These are phyloP conservation scores for Ogataea parapolymorpha DNA, from an alignment of 805 yeast genomes.

Conservation along the genomic window DNA sequence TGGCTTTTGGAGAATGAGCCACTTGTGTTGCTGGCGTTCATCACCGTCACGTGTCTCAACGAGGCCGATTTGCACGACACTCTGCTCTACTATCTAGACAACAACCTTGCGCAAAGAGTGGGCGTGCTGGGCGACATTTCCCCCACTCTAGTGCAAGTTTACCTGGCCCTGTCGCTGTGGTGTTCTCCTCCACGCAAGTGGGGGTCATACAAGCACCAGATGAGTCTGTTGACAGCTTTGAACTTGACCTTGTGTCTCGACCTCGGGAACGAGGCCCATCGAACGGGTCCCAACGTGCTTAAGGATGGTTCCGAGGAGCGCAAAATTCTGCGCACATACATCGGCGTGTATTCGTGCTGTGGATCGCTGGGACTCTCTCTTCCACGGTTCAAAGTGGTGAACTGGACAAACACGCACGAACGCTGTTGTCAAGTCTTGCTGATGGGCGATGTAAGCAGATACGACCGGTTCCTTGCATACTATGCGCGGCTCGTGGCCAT, in stretches of 20 bases:
- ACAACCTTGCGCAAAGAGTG: slow-evolving; percentile 41
- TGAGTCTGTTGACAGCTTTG: slow-evolving; percentile 44
- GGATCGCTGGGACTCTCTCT: slow-evolving; percentile 49
- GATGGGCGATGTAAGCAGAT: slow-evolving; percentile 35
- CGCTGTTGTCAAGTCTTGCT: slow-evolving; percentile 33
- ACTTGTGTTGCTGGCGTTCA: slow-evolving; percentile 39
- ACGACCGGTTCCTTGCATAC: slow-evolving; percentile 43
- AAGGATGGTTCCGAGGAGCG: slow-evolving; percentile 32
- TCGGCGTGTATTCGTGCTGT: slow-evolving; percentile 49
- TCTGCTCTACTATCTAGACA: slow-evolving; percentile 43
- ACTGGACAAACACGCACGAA: slow-evolving; percentile 46
- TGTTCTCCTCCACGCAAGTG: slow-evolving; percentile 49
- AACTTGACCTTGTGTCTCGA: slow-evolving; percentile 49
- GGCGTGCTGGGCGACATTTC: slow-evolving; percentile 44
- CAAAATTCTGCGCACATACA: slow-evolving; percentile 38
- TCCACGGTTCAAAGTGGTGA: slow-evolving; percentile 48
- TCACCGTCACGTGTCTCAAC: slow-evolving; percentile 47
- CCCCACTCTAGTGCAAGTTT: slow-evolving; percentile 39
- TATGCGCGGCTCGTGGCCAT: slow-evolving; percentile 43
- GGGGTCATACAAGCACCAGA: slow-evolving; percentile 52
- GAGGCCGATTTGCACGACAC: slow-evolving; percentile 41
- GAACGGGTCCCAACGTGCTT: slow-evolving; percentile 27
- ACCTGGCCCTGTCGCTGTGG: slow-evolving; percentile 48
- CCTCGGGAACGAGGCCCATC: slow-evolving; percentile 36
- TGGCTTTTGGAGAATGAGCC: slow-evolving; percentile 42